These are phyloP conservation scores for Sclerotinia trifoliorum DNA, from an alignment of 2,329 filamentous ascomycete species.

Conservation along the genomic window DNA sequence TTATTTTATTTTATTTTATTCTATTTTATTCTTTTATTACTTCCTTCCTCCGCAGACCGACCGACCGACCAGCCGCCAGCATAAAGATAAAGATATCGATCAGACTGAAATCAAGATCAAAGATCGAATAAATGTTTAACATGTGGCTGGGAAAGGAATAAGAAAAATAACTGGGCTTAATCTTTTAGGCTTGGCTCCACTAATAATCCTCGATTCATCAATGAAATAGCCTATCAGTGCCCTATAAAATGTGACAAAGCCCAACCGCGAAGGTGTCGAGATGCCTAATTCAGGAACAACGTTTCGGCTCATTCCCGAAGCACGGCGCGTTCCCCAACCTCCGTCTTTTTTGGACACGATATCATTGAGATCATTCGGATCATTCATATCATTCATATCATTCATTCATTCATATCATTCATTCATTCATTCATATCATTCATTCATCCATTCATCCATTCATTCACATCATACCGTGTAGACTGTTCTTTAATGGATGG, in stretches of 20 bases:
- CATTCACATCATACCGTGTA: not conserved
- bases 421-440: too few species aligned
- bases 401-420: too few species aligned
- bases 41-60: too few species aligned
- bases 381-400: too few species aligned
- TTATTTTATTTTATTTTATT: too few species aligned
- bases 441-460: too few species aligned
- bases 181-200: not conserved
- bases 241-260: not conserved
- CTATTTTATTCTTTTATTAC: too few species aligned
- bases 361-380: not conserved
- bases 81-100: too few species aligned
- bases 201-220: not conserved
- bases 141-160: constrained; percentile 20
- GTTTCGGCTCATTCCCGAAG: not conserved
- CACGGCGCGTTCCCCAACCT: constrained; percentile 14
- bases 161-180: not conserved
- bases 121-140: constrained; percentile 14
- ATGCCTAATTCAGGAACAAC: constrained; percentile 12
- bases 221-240: not conserved
- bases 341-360: constrained; percentile 3
- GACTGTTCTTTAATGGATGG: not conserved
- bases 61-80: too few species aligned
- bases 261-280: not conserved
- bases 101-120: too few species aligned